Evolutionary conservation across 225 moss, liverwort and hornwort genomes (phyloP).

Genomic region (Thuidium tamariscinum): DNA sequence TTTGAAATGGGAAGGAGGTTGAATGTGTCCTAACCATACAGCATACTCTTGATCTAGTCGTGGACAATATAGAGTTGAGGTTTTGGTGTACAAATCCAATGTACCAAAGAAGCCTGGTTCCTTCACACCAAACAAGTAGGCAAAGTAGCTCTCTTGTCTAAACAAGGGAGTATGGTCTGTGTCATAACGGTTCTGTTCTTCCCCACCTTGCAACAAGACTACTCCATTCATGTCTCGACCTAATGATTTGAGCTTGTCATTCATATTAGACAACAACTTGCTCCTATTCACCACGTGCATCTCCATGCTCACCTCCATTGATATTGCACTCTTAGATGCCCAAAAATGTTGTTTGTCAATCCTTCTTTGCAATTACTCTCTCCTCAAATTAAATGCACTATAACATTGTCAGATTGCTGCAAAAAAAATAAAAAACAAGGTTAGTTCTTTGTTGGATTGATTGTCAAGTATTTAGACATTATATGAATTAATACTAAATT

Average conservation of each 20-base stretch:
- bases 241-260: conserved; percentile 9
- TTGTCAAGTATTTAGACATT: background rate
- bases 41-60: conserved; percentile 63
- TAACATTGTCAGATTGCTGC: background rate
- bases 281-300: conserved; percentile 54
- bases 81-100: conserved; percentile 43
- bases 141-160: conserved; percentile 95
- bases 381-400: background rate
- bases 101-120: conserved; percentile 82
- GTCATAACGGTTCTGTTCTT: conserved; percentile 64
- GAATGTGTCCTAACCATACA: conserved; percentile 73
- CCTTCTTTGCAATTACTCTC: background rate
- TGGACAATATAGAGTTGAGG: conserved; percentile 55
- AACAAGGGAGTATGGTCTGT: conserved; percentile 60
- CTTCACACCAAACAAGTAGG: conserved; percentile 84
- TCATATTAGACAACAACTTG: conserved; percentile 44
- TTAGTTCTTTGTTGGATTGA: background rate
- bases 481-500: background rate
- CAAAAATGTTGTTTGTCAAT: background rate
- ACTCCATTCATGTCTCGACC: conserved; percentile 18
- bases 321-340: background rate
- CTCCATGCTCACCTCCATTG: conserved; percentile 51
- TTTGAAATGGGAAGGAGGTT: conserved; percentile 60
- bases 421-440: background rate
- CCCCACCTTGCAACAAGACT: conserved; percentile 63